Base-by-base conservation (phyloP, 2,329 filamentous ascomycete genomes). In the Xylaria sp. region DNA sequence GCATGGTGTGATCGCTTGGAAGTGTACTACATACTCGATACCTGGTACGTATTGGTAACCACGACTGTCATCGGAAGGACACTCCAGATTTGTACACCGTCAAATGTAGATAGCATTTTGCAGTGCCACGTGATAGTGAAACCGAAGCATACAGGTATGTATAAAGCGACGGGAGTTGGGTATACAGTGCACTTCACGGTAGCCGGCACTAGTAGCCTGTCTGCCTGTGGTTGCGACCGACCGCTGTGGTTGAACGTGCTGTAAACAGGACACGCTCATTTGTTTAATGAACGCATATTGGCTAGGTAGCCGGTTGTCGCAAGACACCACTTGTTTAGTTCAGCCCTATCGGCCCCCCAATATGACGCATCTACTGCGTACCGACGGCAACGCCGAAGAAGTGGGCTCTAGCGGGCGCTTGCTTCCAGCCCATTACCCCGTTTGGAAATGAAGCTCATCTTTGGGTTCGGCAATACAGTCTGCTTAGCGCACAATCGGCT, bases 281-380 rank as follows among this genome's bases (percentile, higher is more conserved):
- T 11, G 35, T 19, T 33, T 11, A 12, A 25, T 38, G 40, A 40
- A 46, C 42, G 25, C 14, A 42, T 33, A 62, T 51, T 55, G 33
- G 47, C 52, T 56, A 47, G 15, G 33, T n/a, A n/a, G n/a, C n/a
- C n/a, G n/a, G n/a, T 9, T 9, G 28, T 31, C 4, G 28, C 28
- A 31, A 9, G 28, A 31, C 28, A 9, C 28, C 53, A 47, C 37
- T 61, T 61, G 58, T 55, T 61, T 46, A 65, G 57, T 60, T 67
- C 65, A 67, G 65, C 65, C 65, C 65, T 67, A 67, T 66, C 57
- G 59, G 54, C 65, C 57, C 47, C 56, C 49, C 54, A n/a, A n/a
- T 62, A 64, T 67, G 65, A 67, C 65, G 65, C 65, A 66, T 61
- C 53, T 54, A 37, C n/a, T n/a, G n/a, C 63, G 45, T 60, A 64